Evolutionary conservation across 2,329 filamentous ascomycete species (phyloP), one percentile per base, ranked within the genome.

Genomic region (Penicillium sp.): DNA sequence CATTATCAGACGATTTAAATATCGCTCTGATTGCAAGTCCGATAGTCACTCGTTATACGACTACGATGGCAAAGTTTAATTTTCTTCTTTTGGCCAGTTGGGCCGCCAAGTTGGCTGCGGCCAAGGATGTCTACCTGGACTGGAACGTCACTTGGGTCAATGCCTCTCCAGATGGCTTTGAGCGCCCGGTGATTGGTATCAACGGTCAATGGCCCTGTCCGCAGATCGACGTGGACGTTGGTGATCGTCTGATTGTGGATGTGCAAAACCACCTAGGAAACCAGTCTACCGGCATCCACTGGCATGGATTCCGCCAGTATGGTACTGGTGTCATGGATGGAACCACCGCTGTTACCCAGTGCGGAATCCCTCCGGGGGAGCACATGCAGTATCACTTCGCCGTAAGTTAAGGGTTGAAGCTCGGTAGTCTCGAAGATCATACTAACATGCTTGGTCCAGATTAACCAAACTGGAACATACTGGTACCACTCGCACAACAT

Each of bases 161-260:
- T 43, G 84, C 87, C 33, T 88, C 90, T 65, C 90, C 90, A 0
- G 90, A 93, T 75, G 87, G 86, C 22, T 77, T 81, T 8, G 79
- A 83, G 39, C 82, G 90, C 31, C 81, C 85, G 1, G 83, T 84
- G 3, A 90, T 93, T 68, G 89, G 88, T 46, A 88, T 95, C 76
- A 93, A 95, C 67, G 84, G 84, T 4, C 72, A 87, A 75, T 91
- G 90, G 88, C 90, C 90, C 1, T 82, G 89, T 52, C 90, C 90
- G 85, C 65, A 71, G 48, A 67, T 79, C 10, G 69, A 77, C 22
- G 68, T 74, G n/a, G 52, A 71, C 9, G 45, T 73, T 11, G 75
- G 75, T 13, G 75, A 77, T 43, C 65, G 64, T 4, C 50, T 76
- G 22, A 74, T 77, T 48, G 72, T 76, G 21, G 72, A 77, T 51